Base-by-base conservation (phyloP, 2,329 filamentous ascomycete genomes). In the Aspergillus nomiae region DNA sequence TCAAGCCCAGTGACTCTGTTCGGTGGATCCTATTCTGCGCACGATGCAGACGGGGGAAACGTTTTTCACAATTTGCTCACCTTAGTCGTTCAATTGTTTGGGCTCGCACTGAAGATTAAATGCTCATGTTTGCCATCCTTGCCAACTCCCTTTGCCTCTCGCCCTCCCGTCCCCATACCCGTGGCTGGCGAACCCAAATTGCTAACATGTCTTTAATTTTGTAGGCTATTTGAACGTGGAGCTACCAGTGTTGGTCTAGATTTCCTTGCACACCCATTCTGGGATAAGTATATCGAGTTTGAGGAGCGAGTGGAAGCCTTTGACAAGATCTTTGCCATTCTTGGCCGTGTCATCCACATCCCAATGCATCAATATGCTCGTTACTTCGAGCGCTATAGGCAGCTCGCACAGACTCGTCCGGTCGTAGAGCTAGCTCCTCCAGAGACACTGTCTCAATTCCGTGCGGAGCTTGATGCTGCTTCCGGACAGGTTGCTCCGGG, bases 271-370 rank as follows among this genome's bases (percentile, higher is more conserved):
- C 93, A 97, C 75, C 93, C 93, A 1, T 97, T 99, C 81, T 99
- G 95, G 95, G 95, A 99, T 78, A 98, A 97, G 80, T 99, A 97
- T 74, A 88, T 99, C 67, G 95, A 98, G 76, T 98, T 96, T 73
- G 95, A 98, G 76, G 94, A 97, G 76, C 90, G 94, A 1, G 84
- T 94, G 65, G 93, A 97, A 72, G 88, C 90, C 0, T 87, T 90
- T 16, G 92, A 96, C 67, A 92, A 89, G 72, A 92, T 97, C 60
- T 96, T 96, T 70, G 88, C 87, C 46, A 92, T 99, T 61, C 85
- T 97, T 58, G 85, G 86, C 65, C 91, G 94, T 59, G 86, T 97
- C 61, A 91, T 97, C 59, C 87, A 91, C 72, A 93, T 98, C 59
- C 94, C 95, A 0, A 92, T 97, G 87, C 94, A 98, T 74, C 93